Evolutionary conservation across 1,284 basidiomycete genomes (phyloP).

Genomic region (Rhodotorula glutinis): DNA sequence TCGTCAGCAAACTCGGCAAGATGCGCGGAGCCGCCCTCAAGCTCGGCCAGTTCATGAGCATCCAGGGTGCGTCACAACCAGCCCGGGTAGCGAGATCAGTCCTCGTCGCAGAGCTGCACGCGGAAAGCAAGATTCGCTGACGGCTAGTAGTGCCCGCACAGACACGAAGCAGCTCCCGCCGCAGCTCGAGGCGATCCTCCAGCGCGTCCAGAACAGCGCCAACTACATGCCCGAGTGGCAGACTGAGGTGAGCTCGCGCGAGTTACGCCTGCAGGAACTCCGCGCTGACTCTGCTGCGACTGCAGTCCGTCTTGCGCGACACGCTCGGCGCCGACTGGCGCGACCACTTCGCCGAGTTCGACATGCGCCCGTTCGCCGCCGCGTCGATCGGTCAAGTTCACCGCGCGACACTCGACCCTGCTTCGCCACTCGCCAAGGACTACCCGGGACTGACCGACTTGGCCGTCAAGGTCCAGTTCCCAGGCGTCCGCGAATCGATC

Average conservation of each 20-base stretch:
- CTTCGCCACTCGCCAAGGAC: conserved; percentile 18
- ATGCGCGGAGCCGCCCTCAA: conserved; percentile 98
- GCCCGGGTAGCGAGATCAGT: too few species aligned
- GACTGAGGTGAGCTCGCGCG: conserved; percentile 66
- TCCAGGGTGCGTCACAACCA: conserved; percentile 66
- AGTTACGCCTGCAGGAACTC: not conserved
- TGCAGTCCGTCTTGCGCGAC: conserved; percentile 64
- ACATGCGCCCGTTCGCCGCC: conserved; percentile 85
- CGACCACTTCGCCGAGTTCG: conserved; percentile 69
- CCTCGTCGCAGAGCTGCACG: too few species aligned
- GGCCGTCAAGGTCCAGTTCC: conserved; percentile 96
- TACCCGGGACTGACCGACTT: conserved; percentile 56
- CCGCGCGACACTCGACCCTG: conserved; percentile 60
- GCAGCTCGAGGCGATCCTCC: conserved; percentile 82
- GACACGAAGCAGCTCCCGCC: conserved; percentile 84
- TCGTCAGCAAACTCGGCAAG: conserved; percentile 85
- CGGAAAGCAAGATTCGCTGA: too few species aligned
- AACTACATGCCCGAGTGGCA: conserved; percentile 99
- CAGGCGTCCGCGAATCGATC: conserved; percentile 82
- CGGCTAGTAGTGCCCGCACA: conserved; percentile 42
- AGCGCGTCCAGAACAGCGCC: conserved; percentile 88
- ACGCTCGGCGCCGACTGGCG: conserved; percentile 77
- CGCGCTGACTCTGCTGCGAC: not conserved
- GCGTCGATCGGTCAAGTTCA: conserved; percentile 99
- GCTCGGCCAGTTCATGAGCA: conserved; percentile 94